These are phyloP conservation scores for Eutrema japonicum DNA, from an alignment of 345 rosid species.

Conservation along the genomic window DNA sequence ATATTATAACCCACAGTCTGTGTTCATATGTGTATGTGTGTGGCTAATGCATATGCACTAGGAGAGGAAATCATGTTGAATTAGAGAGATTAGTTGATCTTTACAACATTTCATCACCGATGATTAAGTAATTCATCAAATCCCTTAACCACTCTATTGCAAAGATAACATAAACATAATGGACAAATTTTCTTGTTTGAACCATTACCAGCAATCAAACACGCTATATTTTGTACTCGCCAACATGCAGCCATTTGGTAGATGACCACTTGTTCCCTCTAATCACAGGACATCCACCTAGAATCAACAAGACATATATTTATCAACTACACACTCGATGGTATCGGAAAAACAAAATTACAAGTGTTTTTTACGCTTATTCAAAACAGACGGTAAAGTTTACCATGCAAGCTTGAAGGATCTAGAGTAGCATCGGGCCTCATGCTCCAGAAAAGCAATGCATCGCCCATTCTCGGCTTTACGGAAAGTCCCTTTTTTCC, in stretches of 20 bases:
- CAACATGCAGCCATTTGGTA: slow-evolving; percentile 90
- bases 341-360: slow-evolving; percentile 18
- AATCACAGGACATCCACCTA: slow-evolving; percentile 94
- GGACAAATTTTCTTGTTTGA: background rate
- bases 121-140: slow-evolving; percentile 2
- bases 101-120: slow-evolving; percentile 24
- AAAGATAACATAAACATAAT: slow-evolving; percentile 3
- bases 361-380: background rate
- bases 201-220: slow-evolving; percentile 7
- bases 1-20: background rate
- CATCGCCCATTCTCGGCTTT: slow-evolving; percentile 88
- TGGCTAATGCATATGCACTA: slow-evolving; percentile 4
- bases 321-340: slow-evolving; percentile 2
- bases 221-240: slow-evolving; percentile 58
- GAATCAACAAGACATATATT: slow-evolving; percentile 13
- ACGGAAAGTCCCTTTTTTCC: slow-evolving; percentile 73
- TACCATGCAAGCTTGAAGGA: slow-evolving; percentile 90
- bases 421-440: slow-evolving; percentile 86
- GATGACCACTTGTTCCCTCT: slow-evolving; percentile 94
- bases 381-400: slow-evolving; percentile 14
- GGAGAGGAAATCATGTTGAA: background rate
- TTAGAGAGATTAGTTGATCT: slow-evolving; percentile 1
- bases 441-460: slow-evolving; percentile 92
- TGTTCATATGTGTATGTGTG: background rate
- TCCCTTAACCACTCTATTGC: slow-evolving; percentile 13